These are phyloP conservation scores for Saitoella complicata DNA, from an alignment of 805 yeast genomes.

Conservation along the genomic window DNA sequence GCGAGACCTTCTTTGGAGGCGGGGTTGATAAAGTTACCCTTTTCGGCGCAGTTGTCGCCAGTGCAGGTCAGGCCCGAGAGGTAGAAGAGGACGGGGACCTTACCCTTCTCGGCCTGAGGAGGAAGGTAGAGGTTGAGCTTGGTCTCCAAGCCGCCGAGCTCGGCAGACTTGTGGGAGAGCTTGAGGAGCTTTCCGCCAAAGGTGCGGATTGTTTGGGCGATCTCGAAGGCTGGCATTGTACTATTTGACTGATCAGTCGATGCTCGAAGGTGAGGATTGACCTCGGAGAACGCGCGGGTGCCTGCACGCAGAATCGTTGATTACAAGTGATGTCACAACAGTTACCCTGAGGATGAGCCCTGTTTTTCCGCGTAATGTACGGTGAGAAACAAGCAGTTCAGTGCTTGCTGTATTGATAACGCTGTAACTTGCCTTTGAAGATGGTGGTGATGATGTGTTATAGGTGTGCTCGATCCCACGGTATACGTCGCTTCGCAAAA, in stretches of 20 bases:
- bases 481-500: too few species aligned
- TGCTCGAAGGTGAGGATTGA: too few species aligned
- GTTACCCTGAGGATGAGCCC: too few species aligned
- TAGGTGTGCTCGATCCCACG: too few species aligned
- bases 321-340: too few species aligned
- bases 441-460: too few species aligned
- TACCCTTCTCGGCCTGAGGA: slow-evolving; percentile 25
- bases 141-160: slow-evolving; percentile 55
- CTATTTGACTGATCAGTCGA: background rate
- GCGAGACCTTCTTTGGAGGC: slow-evolving; percentile 76
- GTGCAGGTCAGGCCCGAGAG: slow-evolving; percentile 86
- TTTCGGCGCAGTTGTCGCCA: slow-evolving; percentile 84
- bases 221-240: slow-evolving; percentile 25
- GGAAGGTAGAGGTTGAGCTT: slow-evolving; percentile 75
- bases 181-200: slow-evolving; percentile 68
- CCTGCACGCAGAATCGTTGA: too few species aligned
- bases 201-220: slow-evolving; percentile 37
- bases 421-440: too few species aligned
- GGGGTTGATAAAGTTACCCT: slow-evolving; percentile 71
- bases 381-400: too few species aligned
- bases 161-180: slow-evolving; percentile 51
- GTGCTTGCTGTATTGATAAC: too few species aligned
- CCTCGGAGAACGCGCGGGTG: too few species aligned
- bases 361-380: too few species aligned
- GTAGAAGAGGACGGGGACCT: slow-evolving; percentile 59